These are phyloP conservation scores for Aethionema arabicum DNA, from an alignment of 345 rosid genomes.

Conservation along the genomic window DNA sequence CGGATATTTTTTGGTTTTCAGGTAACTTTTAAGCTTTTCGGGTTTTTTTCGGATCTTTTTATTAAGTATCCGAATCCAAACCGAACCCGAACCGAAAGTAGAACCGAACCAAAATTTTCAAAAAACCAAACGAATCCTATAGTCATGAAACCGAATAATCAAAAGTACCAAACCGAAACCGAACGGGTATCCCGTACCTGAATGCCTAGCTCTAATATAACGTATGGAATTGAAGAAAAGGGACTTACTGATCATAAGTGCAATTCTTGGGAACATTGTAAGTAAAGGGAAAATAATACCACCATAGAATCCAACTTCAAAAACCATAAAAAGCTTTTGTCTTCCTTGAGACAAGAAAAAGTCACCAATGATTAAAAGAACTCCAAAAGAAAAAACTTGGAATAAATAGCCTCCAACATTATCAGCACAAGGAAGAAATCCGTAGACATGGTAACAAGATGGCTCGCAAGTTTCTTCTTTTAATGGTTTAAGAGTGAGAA, in stretches of 20 bases:
- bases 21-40: too few relatives aligned
- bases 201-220: too few relatives aligned
- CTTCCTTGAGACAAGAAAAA: constrained; percentile 39
- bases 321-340: constrained; percentile 34
- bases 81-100: too few relatives aligned
- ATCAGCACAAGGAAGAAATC: constrained; percentile 43
- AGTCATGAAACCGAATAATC: too few relatives aligned
- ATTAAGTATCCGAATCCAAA: too few relatives aligned
- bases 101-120: too few relatives aligned
- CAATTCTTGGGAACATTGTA: constrained; percentile 39
- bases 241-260: constrained; percentile 33
- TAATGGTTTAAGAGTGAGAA: constrained; percentile 29
- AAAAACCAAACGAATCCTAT: too few relatives aligned
- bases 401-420: constrained; percentile 35
- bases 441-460: constrained; percentile 37
- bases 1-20: too few relatives aligned
- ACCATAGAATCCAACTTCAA: constrained; percentile 39
- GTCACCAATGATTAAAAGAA: constrained; percentile 38
- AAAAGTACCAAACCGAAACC: too few relatives aligned
- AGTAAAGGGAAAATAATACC: constrained; percentile 40
- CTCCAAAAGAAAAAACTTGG: constrained; percentile 37
- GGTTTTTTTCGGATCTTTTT: too few relatives aligned
- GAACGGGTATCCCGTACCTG: too few relatives aligned
- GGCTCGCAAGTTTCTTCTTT: constrained; percentile 26
- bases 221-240: too few relatives aligned